Conservation (phyloP, 2,329 filamentous ascomycete species). For the Zymoseptoria passerinii region DNA sequence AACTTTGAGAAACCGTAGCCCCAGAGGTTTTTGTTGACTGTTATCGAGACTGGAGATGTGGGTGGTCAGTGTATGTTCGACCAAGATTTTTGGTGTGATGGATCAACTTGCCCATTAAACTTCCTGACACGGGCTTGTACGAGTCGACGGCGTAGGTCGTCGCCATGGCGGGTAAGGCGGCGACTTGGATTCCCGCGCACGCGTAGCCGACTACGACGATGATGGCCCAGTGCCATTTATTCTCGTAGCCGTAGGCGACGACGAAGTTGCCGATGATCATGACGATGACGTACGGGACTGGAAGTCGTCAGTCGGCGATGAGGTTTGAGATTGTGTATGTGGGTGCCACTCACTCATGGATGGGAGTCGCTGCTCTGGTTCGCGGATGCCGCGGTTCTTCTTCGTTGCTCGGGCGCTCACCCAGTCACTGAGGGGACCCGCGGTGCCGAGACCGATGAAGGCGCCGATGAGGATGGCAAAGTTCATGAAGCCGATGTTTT, state of each 20-base stretch:
- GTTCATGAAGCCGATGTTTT: constrained; percentile 48
- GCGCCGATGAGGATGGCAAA: constrained; percentile 49
- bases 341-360: constrained; percentile 29
- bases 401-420: constrained; percentile 46
- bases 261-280: constrained; percentile 52
- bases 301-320: not conserved
- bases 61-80: no score
- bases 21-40: constrained; percentile 57
- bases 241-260: constrained; percentile 33
- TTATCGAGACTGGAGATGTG: constrained; percentile 39
- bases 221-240: constrained; percentile 43
- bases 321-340: not conserved
- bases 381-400: constrained; percentile 47
- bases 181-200: constrained; percentile 50
- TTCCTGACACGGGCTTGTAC: constrained; percentile 55
- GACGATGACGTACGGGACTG: constrained; percentile 49
- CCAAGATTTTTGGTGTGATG: no score
- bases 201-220: constrained; percentile 53
- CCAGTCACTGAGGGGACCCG: constrained; percentile 50
- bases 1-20: constrained; percentile 48
- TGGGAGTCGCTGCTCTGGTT: constrained; percentile 51
- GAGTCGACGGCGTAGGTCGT: constrained; percentile 54
- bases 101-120: constrained; percentile 39
- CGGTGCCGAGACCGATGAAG: constrained; percentile 47
- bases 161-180: constrained; percentile 51